A percentile compares a stretch with the other conserved stretches of the same genome.
Evolutionary conservation across 805 yeast genomes (phyloP).

Genomic region (Starmerella asiatica): DNA sequence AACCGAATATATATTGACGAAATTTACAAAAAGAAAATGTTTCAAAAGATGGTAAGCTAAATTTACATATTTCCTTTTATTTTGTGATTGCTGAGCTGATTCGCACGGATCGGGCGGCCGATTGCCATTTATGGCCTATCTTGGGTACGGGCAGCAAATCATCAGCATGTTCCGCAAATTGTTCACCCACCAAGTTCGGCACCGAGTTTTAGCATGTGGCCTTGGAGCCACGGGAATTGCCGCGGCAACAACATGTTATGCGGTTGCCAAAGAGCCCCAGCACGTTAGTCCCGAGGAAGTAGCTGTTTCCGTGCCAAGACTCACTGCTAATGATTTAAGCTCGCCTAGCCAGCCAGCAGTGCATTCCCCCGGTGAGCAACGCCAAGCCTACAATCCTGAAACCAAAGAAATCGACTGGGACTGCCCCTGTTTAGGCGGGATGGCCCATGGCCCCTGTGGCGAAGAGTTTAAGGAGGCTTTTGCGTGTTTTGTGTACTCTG

Average conservation of each 20-base stretch:
- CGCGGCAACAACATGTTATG: conserved; percentile 2
- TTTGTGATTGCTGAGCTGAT: too few species aligned
- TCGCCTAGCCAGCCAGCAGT: conserved; percentile 2
- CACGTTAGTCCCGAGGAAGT: conserved; percentile 3
- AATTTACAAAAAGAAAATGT: neutral
- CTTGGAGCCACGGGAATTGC: conserved; percentile 1
- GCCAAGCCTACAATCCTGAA: conserved; percentile 65
- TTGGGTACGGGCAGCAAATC: too few species aligned
- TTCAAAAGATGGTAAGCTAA: too few species aligned
- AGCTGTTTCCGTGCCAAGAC: conserved; percentile 1
- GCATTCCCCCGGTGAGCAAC: neutral
- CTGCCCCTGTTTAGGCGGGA: conserved; percentile 98
- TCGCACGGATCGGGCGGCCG: too few species aligned
- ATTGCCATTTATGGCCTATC: neutral
- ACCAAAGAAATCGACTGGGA: conserved; percentile 99
- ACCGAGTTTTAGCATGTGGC: neutral
- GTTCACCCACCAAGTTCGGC: neutral
- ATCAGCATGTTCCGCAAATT: neutral
- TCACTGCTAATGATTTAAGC: conserved; percentile 5
- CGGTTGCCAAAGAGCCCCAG: conserved; percentile 5
- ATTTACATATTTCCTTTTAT: too few species aligned
- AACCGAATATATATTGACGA: neutral
- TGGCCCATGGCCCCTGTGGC: conserved; percentile 99
- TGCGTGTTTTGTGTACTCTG: conserved; percentile 86
- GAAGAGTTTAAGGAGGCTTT: conserved; percentile 89